These are phyloP conservation scores for Colletotrichum agaves DNA, from an alignment of 2,329 filamentous ascomycete species.

Conservation along the genomic window DNA sequence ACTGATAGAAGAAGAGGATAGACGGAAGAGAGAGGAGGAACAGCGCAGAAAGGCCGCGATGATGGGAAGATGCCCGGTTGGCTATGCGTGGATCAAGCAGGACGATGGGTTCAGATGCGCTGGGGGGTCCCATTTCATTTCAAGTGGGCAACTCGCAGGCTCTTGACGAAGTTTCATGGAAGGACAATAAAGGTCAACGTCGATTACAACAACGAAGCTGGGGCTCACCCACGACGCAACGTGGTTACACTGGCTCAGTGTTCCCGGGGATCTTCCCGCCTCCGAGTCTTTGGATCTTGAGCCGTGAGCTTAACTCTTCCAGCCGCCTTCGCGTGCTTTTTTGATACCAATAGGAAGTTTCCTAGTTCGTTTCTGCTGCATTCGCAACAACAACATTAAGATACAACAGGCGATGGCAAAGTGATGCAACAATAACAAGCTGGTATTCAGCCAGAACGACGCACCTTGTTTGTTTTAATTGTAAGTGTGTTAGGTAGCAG, in stretches of 20 bases:
- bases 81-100: conserved; percentile 72
- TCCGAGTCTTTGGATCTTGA: background rate
- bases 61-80: conserved; percentile 66
- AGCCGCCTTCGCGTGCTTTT: background rate
- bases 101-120: conserved; percentile 69
- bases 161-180: background rate
- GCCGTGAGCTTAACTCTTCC: background rate
- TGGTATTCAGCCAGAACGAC: conserved; percentile 12
- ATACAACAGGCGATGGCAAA: background rate
- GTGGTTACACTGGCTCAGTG: too few species aligned
- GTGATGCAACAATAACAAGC: background rate
- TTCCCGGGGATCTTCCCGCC: too few species aligned
- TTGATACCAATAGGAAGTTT: background rate
- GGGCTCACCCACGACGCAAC: too few species aligned
- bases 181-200: too few species aligned
- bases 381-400: conserved; percentile 1
- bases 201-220: too few species aligned
- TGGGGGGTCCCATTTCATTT: conserved; percentile 68
- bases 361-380: conserved; percentile 7
- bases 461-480: background rate
- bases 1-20: conserved; percentile 52
- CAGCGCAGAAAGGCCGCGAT: conserved; percentile 56
- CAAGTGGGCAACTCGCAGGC: conserved; percentile 46
- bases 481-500: too few species aligned
- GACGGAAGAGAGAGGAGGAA: conserved; percentile 52